Evolutionary conservation across 176 grass and related monocot genomes (phyloP), one percentile per base, ranked within the genome.

Genomic region (Pharus latifolius): DNA sequence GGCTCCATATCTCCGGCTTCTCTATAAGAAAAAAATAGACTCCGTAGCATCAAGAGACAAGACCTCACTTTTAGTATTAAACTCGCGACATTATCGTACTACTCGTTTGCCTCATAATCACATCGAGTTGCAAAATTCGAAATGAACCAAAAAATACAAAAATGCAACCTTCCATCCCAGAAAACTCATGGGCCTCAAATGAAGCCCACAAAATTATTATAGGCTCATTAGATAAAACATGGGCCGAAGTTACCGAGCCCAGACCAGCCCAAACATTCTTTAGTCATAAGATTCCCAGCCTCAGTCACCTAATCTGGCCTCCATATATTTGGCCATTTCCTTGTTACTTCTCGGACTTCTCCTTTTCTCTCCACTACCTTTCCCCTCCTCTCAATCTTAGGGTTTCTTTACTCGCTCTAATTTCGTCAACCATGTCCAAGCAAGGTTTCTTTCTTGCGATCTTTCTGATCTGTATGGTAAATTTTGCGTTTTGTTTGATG

Each of bases 371-470:
- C 16, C 34, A 7, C 20, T 5, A 34, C 42, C 67, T 3, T 2
- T 24, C 22, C 23, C 31, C 37, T n/a, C 61, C 1, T 35, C 40
- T 30, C 47, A 3, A 60, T 35, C 63, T n/a, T 75, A 80, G 76
- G 83, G 83, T 80, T 85, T 75, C 49, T 29, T 62, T 43, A 1
- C 25, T 3, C 23, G 11, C 10, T 4, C n/a, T 29, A 6, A 35
- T 42, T 74, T 58, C 30, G 0, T 7, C 59, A 0, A 38, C 56
- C 83, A 85, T 85, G 83, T 85, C 83, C 56, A 85, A 80, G 76
- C 83, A 85, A 85, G 83, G 83, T 75, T 49, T 11, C 0, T 1
- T 27, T 22, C 14, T 14, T 2, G 26, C 2, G 53, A 52, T 62
- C 69, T 18, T 0, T 16, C 46, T 20, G 43, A 0, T n/a, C n/a